These are phyloP conservation scores for Periconia sp. DNA, from an alignment of 2,329 filamentous ascomycete genomes.

Conservation along the genomic window DNA sequence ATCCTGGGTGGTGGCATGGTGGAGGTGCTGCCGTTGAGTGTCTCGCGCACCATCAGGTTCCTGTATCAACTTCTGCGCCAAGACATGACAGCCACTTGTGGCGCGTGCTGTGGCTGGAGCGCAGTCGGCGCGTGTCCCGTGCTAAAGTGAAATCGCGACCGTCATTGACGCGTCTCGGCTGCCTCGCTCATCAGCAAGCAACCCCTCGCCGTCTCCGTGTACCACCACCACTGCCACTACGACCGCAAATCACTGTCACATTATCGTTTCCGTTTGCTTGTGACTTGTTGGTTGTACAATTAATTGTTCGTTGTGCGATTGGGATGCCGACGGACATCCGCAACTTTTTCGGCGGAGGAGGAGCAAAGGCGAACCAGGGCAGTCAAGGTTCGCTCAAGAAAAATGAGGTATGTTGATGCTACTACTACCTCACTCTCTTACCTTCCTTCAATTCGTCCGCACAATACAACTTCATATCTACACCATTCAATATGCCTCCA, in stretches of 20 bases:
- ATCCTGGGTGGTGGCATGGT: slow-evolving; percentile 51
- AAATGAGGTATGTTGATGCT: slow-evolving; percentile 32
- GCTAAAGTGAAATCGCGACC: slow-evolving; percentile 28
- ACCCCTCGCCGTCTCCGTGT: slow-evolving; percentile 1
- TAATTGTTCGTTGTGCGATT: slow-evolving; percentile 3
- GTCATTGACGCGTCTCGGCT: slow-evolving; percentile 24
- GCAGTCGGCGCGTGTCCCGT: slow-evolving; percentile 25
- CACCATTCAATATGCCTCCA: slow-evolving; percentile 4
- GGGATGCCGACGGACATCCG: slow-evolving; percentile 87
- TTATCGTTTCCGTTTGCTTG: too few relatives aligned
- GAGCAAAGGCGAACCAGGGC: slow-evolving; percentile 65
- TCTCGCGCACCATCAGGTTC: too few relatives aligned
- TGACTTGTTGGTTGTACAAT: neutral
- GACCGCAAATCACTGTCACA: too few relatives aligned
- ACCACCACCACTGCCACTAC: slow-evolving; percentile 4
- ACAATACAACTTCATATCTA: too few relatives aligned
- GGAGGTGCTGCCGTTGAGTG: too few relatives aligned
- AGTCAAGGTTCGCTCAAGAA: slow-evolving; percentile 40
- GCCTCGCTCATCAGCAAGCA: slow-evolving; percentile 5
- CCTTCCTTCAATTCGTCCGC: neutral
- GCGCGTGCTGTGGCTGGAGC: slow-evolving; percentile 17
- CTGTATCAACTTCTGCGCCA: too few relatives aligned
- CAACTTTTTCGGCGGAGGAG: slow-evolving; percentile 85
- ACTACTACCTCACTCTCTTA: slow-evolving; percentile 1
- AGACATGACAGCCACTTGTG: slow-evolving; percentile 3